These are phyloP conservation scores for Phanerodontia chrysosporium DNA, from an alignment of 768 basidiomycete species.

Conservation along the genomic window DNA sequence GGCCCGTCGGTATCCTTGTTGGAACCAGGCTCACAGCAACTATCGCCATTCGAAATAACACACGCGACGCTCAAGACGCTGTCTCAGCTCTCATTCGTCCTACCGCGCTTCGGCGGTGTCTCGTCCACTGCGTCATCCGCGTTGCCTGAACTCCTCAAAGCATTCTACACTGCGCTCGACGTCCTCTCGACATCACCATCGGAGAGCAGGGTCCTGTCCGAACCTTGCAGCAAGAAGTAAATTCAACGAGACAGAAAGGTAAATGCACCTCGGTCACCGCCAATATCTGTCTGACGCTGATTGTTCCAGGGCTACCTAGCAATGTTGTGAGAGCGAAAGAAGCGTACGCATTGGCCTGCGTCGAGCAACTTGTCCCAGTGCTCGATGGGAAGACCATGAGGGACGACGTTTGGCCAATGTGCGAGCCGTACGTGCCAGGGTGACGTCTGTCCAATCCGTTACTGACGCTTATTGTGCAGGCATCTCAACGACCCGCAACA, in stretches of 20 bases:
- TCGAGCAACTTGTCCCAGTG: conserved; percentile 73
- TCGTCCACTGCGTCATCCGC: conserved; percentile 48
- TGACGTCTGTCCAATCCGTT: background rate
- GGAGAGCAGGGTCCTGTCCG: conserved; percentile 34
- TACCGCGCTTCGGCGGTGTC: conserved; percentile 77
- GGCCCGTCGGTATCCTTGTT: background rate
- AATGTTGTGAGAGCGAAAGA: conserved; percentile 29
- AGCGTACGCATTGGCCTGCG: conserved; percentile 67
- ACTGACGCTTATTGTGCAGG: conserved; percentile 34
- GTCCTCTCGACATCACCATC: conserved; percentile 45
- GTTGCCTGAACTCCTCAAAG: conserved; percentile 69
- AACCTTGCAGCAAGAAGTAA: conserved; percentile 29
- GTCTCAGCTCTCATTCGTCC: conserved; percentile 68
- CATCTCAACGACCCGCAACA: conserved; percentile 53
- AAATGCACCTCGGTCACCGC: background rate
- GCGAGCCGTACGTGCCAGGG: conserved; percentile 52
- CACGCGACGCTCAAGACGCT: conserved; percentile 52
- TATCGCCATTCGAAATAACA: conserved; percentile 50
- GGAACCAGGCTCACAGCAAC: too few species aligned
- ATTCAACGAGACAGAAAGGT: background rate
- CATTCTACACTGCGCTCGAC: conserved; percentile 76
- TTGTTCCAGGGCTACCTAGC: background rate
- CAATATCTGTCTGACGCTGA: background rate
- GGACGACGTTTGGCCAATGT: conserved; percentile 53
- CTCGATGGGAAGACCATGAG: conserved; percentile 51